Conservation (phyloP, 2,329 filamentous ascomycete genomes). For the Talaromyces sp. region DNA sequence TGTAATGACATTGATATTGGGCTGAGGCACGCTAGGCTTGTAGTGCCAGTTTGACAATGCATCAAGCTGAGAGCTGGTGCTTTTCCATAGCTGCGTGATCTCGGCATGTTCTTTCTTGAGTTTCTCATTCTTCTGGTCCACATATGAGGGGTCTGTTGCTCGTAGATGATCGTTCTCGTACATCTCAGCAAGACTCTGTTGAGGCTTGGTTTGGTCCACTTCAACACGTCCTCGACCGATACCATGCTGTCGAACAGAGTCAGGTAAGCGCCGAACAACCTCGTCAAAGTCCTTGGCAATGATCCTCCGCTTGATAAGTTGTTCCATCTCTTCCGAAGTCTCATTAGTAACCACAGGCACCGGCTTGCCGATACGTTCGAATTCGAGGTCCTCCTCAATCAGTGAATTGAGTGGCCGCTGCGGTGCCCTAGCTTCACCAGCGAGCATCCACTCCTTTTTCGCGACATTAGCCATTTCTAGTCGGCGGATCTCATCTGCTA, state of each 20-base stretch:
- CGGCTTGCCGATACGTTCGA: constrained; percentile 91
- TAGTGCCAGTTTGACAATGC: constrained; percentile 92
- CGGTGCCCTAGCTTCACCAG: constrained; percentile 78
- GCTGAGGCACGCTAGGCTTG: constrained; percentile 79
- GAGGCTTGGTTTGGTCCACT: constrained; percentile 81
- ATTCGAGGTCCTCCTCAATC: constrained; percentile 90
- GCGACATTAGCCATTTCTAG: constrained; percentile 86
- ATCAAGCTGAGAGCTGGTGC: constrained; percentile 76
- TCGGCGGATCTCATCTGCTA: constrained; percentile 84
- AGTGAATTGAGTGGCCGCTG: constrained; percentile 88
- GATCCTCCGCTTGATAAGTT: constrained; percentile 90
- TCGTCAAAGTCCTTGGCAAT: constrained; percentile 89
- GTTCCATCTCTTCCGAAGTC: constrained; percentile 85
- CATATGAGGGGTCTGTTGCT: constrained; percentile 71
- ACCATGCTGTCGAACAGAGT: constrained; percentile 61
- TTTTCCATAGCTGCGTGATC: constrained; percentile 78
- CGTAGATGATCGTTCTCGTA: constrained; percentile 92
- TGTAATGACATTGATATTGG: constrained; percentile 79
- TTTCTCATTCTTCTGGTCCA: constrained; percentile 80
- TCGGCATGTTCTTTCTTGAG: constrained; percentile 77
- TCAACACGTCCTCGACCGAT: constrained; percentile 71
- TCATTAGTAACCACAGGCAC: constrained; percentile 91
- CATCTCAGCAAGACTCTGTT: constrained; percentile 81
- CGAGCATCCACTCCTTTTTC: constrained; percentile 85
- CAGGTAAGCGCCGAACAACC: constrained; percentile 75